These are phyloP conservation scores for Coprinopsis cinerea DNA, from an alignment of 768 basidiomycete genomes.

Conservation along the genomic window DNA sequence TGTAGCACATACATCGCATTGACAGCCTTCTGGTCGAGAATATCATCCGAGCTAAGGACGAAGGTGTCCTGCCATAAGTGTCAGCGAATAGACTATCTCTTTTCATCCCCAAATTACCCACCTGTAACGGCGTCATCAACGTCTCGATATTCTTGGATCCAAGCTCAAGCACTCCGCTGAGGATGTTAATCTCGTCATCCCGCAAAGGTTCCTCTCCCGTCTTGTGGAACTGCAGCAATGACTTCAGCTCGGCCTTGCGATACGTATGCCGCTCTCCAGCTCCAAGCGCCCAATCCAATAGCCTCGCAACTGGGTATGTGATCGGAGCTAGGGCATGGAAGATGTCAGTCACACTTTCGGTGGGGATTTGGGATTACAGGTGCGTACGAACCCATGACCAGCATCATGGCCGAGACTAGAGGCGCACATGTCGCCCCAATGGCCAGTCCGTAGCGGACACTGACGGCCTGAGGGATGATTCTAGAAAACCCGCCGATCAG, in stretches of 20 bases:
- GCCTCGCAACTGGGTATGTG: constrained; percentile 73
- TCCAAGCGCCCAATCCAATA: constrained; percentile 81
- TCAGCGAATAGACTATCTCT: too few relatives aligned
- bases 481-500: constrained; percentile 18
- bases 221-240: constrained; percentile 75
- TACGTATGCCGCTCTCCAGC: constrained; percentile 66
- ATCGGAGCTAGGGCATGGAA: constrained; percentile 49
- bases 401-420: constrained; percentile 70
- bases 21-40: constrained; percentile 74
- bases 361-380: too few relatives aligned
- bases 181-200: constrained; percentile 76
- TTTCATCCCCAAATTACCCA: too few relatives aligned
- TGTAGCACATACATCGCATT: constrained; percentile 54
- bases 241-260: constrained; percentile 77
- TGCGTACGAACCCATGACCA: constrained; percentile 44
- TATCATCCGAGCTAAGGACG: constrained; percentile 67
- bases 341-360: neutral
- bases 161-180: constrained; percentile 75
- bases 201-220: constrained; percentile 71
- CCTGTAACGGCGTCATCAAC: constrained; percentile 80
- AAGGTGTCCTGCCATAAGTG: constrained; percentile 60
- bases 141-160: constrained; percentile 68
- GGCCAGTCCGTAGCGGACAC: constrained; percentile 72
- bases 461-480: constrained; percentile 66
- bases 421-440: constrained; percentile 81